Base-by-base conservation (phyloP, 1,139 yeast species). In the Yamadazyma dushanensis region DNA sequence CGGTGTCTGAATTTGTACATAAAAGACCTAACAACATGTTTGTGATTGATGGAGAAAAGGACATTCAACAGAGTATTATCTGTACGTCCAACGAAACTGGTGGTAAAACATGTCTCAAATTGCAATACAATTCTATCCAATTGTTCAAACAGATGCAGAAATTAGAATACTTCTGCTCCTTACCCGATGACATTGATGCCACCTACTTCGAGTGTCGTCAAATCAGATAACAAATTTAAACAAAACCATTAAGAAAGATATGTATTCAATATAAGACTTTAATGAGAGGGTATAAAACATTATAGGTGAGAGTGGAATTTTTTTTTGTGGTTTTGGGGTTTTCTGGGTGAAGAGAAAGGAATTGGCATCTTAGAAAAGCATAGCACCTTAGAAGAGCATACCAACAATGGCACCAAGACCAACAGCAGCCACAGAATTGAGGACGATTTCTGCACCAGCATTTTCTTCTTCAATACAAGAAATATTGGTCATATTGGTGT, bases 131-230 rank as follows among this genome's bases (percentile, higher is more conserved):
- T 41, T 61, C 66, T 29, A 54, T 69, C 29, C 63, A 66, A 40
- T 56, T 71, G 40, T 71, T 71, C 56, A 68, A 62, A 45, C 66
- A 65, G 21, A 71, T 71, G 77, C 76, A 71, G 41, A 57, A 55
- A 29, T 53, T 66, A 31, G 73, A 68, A 30, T 69, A 69, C 43
- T 68, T 69, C 44, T 70, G 75, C 42, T 66, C 73, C 2, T 65
- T 70, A 43, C 74, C 76, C 2, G 68, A 69, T 39, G 73, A 69
- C 39, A 61, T 70, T 34, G 63, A 66, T 43, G 73, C 75, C 28
- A 70, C 76, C 7, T 69, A 70, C 48, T 70, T 70, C 44, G 76
- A 70, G 49, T 70, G 76, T 51, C 56, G 76, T 40, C 67, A 68
- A 47, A 70, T 70, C 29, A 43, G 47, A 35, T 54, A 35, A 35